phyloP scores from a whole-genome alignment of 176 grass and related monocot species.

The Oryza australiensis region DNA sequence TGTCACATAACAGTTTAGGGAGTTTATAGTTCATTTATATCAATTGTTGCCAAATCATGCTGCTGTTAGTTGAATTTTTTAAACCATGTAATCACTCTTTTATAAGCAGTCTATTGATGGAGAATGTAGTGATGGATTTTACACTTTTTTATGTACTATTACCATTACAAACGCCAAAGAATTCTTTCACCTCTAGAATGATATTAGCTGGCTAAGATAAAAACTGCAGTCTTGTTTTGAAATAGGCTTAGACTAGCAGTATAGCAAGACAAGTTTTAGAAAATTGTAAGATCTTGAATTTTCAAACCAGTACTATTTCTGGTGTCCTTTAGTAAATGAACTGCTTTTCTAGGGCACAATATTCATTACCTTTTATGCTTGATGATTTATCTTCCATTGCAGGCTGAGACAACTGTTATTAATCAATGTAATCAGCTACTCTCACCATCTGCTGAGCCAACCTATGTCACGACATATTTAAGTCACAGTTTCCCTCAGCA shows the following conservation, averaged over 20 bases:
- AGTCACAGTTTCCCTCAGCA: slow-evolving; percentile 86
- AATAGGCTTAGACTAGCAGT: background rate
- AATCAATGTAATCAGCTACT: slow-evolving; percentile 96
- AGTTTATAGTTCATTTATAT: background rate
- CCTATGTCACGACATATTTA: slow-evolving; percentile 85
- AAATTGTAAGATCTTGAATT: slow-evolving; percentile 16
- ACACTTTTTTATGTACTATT: background rate
- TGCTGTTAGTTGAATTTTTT: slow-evolving; percentile 10
- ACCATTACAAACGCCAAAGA: background rate
- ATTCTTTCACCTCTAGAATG: slow-evolving; percentile 29
- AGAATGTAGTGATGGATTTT: background rate
- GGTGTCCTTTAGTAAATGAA: slow-evolving; percentile 29
- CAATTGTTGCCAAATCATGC: background rate
- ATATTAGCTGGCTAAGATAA: slow-evolving; percentile 13
- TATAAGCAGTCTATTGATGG: background rate
- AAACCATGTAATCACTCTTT: background rate
- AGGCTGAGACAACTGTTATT: slow-evolving; percentile 83
- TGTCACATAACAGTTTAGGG: background rate
- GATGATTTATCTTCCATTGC: slow-evolving; percentile 28
- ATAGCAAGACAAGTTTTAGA: background rate
- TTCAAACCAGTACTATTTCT: slow-evolving; percentile 5
- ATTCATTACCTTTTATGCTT: slow-evolving; percentile 38
- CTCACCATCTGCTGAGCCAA: slow-evolving; percentile 77
- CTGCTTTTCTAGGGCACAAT: background rate
- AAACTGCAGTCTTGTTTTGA: background rate